A percentile compares a stretch with the other conserved stretches of the same genome.
phyloP scores from a whole-genome alignment of 1,139 yeast species.

The Candida albicans region DNA sequence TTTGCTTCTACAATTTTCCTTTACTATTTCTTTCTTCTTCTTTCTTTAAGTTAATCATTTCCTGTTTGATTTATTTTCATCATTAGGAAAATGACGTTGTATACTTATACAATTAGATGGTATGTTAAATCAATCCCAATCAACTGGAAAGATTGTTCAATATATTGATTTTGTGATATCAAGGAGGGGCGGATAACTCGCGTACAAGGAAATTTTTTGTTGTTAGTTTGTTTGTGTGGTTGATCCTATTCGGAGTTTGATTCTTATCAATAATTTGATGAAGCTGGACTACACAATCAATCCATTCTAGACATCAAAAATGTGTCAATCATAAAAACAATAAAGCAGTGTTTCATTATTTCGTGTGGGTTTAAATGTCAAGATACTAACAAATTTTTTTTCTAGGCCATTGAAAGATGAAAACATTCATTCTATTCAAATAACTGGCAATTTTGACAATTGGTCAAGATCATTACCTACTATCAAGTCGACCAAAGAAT shows the following conservation, averaged over 20 bases:
- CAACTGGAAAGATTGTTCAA: background rate
- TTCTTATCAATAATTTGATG: background rate
- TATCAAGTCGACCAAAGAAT: constrained; percentile 14
- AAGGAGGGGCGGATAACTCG: background rate
- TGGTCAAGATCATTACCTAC: constrained; percentile 31
- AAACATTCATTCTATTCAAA: constrained; percentile 27
- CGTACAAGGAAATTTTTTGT: background rate
- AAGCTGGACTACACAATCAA: background rate
- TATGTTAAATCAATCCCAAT: constrained; percentile 13
- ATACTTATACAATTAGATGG: constrained; percentile 20
- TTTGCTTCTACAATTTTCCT: background rate
- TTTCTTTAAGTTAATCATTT: background rate
- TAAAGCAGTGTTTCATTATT: too few species aligned
- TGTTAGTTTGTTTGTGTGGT: background rate
- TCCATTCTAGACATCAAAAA: background rate
- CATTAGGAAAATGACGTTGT: constrained; percentile 12
- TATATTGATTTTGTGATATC: constrained; percentile 4
- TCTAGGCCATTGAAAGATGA: constrained; percentile 14
- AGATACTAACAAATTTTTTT: constrained; percentile 6
- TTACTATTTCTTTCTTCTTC: background rate
- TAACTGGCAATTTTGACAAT: constrained; percentile 46
- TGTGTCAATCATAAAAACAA: too few species aligned
- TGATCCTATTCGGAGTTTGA: background rate
- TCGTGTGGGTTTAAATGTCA: background rate
- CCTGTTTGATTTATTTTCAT: background rate